Evolutionary conservation across 1,284 basidiomycete species (phyloP).

Genomic region (Papiliotrema laurentii): DNA sequence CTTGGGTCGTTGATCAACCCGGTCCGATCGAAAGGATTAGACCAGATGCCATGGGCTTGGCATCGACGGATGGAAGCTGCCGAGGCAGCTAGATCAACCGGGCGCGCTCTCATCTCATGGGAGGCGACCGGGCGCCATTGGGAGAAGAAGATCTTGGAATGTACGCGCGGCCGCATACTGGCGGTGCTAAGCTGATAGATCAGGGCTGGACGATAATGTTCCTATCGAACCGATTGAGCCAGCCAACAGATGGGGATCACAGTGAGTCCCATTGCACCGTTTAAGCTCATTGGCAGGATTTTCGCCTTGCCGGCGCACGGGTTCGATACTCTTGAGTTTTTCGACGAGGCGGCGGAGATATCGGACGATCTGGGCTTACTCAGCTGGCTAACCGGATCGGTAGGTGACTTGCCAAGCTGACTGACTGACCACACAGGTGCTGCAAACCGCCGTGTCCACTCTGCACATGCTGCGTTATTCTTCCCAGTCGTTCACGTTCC

Average conservation of each 20-base stretch:
- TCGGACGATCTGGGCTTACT: slow-evolving; percentile 35
- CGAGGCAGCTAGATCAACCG: slow-evolving; percentile 11
- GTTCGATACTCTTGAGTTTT: slow-evolving; percentile 38
- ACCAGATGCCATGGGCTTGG: slow-evolving; percentile 37
- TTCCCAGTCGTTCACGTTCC: slow-evolving; percentile 30
- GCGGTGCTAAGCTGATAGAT: slow-evolving; percentile 1
- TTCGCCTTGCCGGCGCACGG: slow-evolving; percentile 39
- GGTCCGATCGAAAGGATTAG: slow-evolving; percentile 18
- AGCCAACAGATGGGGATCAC: slow-evolving; percentile 37
- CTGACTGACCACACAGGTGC: slow-evolving; percentile 18
- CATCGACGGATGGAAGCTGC: slow-evolving; percentile 15
- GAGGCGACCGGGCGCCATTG: slow-evolving; percentile 13
- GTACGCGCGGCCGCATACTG: slow-evolving; percentile 15
- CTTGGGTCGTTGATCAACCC: neutral
- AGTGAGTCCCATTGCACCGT: slow-evolving; percentile 17
- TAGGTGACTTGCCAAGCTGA: slow-evolving; percentile 11
- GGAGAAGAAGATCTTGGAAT: slow-evolving; percentile 20
- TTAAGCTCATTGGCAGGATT: slow-evolving; percentile 19
- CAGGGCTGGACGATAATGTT: slow-evolving; percentile 33
- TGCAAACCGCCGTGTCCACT: slow-evolving; percentile 35
- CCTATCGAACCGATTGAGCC: slow-evolving; percentile 27
- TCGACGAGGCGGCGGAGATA: slow-evolving; percentile 23
- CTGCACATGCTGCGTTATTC: slow-evolving; percentile 42
- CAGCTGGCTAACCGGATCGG: slow-evolving; percentile 38
- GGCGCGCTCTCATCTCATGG: slow-evolving; percentile 19